Evolutionary conservation across 2,329 filamentous ascomycete species (phyloP).

Genomic region (Colletotrichum cereale): DNA sequence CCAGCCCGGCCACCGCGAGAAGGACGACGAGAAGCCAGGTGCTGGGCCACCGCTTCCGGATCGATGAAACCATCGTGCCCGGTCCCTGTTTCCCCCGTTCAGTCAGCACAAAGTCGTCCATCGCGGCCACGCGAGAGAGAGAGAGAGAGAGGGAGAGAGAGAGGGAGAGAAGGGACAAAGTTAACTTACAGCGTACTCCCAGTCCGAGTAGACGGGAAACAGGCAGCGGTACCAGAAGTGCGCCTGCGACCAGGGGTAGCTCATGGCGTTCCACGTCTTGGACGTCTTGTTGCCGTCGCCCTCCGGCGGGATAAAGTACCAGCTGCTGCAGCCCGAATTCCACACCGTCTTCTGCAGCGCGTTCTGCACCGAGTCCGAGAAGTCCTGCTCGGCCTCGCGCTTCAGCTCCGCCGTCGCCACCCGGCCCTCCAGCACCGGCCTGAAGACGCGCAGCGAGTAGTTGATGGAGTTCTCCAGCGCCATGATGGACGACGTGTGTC

Average conservation of each 20-base stretch:
- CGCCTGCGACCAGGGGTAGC: slow-evolving; percentile 52
- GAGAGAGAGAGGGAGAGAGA: too few species aligned
- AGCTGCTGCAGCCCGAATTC: slow-evolving; percentile 49
- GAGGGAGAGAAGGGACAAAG: too few species aligned
- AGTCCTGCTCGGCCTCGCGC: slow-evolving; percentile 50
- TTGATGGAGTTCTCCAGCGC: slow-evolving; percentile 72
- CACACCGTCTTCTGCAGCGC: slow-evolving; percentile 50
- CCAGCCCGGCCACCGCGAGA: background rate
- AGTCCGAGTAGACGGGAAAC: slow-evolving; percentile 51
- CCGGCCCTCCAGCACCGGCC: slow-evolving; percentile 55
- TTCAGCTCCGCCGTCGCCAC: slow-evolving; percentile 49
- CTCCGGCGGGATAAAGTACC: slow-evolving; percentile 49
- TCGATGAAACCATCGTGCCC: background rate
- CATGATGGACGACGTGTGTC: slow-evolving; percentile 71
- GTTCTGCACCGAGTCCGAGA: slow-evolving; percentile 49
- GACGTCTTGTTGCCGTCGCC: too few species aligned
- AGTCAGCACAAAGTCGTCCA: background rate
- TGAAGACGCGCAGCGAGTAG: slow-evolving; percentile 70
- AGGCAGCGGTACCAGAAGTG: slow-evolving; percentile 52
- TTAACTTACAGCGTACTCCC: slow-evolving; percentile 50
- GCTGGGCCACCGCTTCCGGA: background rate
- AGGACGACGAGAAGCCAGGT: background rate
- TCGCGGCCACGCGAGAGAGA: background rate
- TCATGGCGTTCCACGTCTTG: slow-evolving; percentile 50
- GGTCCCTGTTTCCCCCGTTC: background rate